Percentiles rank a stretch among this genome's conserved stretches.
Conservation (phyloP, 352 stramenopile species). For the Lagenidium giganteum region DNA sequence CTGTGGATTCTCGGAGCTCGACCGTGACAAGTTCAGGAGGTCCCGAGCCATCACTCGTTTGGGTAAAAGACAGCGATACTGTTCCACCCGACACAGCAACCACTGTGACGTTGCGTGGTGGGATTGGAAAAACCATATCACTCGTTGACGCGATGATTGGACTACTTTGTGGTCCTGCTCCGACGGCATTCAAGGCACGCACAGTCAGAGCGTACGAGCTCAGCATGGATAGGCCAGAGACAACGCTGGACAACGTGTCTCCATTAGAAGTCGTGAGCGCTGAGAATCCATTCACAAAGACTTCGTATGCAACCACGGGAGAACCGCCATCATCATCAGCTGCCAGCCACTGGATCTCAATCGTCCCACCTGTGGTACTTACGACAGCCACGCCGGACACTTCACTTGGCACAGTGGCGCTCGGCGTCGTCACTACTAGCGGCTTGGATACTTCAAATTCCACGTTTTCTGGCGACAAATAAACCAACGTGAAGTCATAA, state of each 20-base stretch:
- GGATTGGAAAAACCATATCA: not conserved
- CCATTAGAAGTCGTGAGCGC: slow-evolving; percentile 14
- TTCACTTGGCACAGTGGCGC: slow-evolving; percentile 26
- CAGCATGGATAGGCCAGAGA: slow-evolving; percentile 9
- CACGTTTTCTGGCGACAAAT: slow-evolving; percentile 17
- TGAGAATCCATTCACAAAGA: slow-evolving; percentile 41
- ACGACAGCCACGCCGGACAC: slow-evolving; percentile 24
- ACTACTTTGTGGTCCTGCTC: slow-evolving; percentile 20
- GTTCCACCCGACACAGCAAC: slow-evolving; percentile 10
- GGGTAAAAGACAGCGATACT: no score
- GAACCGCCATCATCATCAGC: slow-evolving; percentile 36
- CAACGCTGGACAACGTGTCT: slow-evolving; percentile 14
- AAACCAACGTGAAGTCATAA: slow-evolving; percentile 33
- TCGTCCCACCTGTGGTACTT: slow-evolving; percentile 14
- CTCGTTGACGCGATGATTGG: not conserved
- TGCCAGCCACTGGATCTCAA: slow-evolving; percentile 44
- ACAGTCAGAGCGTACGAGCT: slow-evolving; percentile 21
- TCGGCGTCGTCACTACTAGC: slow-evolving; percentile 24
- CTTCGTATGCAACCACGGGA: slow-evolving; percentile 25
- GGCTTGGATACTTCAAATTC: slow-evolving; percentile 26
- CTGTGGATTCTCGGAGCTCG: slow-evolving; percentile 28
- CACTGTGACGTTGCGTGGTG: not conserved
- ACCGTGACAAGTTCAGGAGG: no score
- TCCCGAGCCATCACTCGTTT: no score
- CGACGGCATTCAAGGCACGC: slow-evolving; percentile 30